Evolutionary conservation across 139 green algal genomes (phyloP).

Genomic region (Chlorella sp.): DNA sequence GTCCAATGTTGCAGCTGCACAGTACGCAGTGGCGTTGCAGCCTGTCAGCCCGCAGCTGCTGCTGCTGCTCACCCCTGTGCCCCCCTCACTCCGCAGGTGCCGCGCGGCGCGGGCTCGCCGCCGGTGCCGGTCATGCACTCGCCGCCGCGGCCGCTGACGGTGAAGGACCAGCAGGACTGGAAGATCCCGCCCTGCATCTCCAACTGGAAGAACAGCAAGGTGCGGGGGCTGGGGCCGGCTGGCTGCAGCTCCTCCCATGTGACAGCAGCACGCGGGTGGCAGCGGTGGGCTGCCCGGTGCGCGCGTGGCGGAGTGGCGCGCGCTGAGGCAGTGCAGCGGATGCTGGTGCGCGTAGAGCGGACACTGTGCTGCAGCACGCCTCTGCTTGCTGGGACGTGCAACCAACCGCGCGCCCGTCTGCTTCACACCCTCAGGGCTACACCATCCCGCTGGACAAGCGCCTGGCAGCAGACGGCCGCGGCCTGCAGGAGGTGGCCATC

Average conservation of each 20-base stretch:
- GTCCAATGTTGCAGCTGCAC: too few relatives aligned
- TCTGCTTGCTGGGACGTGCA: too few relatives aligned
- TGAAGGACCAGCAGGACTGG: constrained; percentile 95
- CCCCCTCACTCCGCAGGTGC: constrained; percentile 55
- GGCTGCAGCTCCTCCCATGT: too few relatives aligned
- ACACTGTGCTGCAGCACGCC: too few relatives aligned
- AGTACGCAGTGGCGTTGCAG: background rate
- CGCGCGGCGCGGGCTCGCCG: constrained; percentile 83
- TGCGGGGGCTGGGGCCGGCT: constrained; percentile 4
- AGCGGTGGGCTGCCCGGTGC: too few relatives aligned
- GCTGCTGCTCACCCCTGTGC: background rate
- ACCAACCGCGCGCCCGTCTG: too few relatives aligned
- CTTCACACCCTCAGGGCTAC: constrained; percentile 80
- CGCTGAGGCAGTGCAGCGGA: too few relatives aligned
- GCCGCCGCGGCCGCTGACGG: constrained; percentile 85
- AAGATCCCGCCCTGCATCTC: constrained; percentile 98
- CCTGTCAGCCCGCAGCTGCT: background rate
- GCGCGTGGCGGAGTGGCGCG: too few relatives aligned
- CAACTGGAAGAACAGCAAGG: constrained; percentile 98
- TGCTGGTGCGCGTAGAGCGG: too few relatives aligned
- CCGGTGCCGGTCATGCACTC: constrained; percentile 98
- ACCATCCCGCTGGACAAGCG: constrained; percentile 99
- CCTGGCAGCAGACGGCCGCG: constrained; percentile 95
- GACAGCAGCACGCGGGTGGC: too few relatives aligned
- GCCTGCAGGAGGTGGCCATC: constrained; percentile 94